Conservation (phyloP, 2,329 filamentous ascomycete genomes). For the Xylariales sp. region DNA sequence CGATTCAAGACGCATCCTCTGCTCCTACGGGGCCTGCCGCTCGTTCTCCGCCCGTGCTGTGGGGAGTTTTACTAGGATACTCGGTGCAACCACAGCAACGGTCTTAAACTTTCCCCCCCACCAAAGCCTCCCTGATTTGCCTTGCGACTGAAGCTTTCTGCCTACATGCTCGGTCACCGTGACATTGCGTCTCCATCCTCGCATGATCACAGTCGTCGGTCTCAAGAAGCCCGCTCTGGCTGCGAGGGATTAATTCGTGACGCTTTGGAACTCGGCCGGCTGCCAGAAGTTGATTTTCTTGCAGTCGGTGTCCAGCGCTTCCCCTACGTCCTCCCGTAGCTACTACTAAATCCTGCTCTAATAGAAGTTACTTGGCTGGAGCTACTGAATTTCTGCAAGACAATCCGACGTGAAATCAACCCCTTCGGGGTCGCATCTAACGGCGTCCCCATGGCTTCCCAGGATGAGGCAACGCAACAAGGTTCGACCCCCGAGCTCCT, state of each 20-base stretch:
- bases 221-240: background rate
- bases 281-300: slow-evolving; percentile 1
- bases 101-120: no score
- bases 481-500: slow-evolving; percentile 14
- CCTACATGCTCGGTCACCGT: background rate
- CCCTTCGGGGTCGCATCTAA: no score
- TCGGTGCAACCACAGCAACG: slow-evolving; percentile 8
- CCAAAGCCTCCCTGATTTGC: slow-evolving; percentile 5
- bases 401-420: no score
- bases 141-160: slow-evolving; percentile 5
- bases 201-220: background rate
- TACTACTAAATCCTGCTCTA: slow-evolving; percentile 6
- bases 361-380: background rate
- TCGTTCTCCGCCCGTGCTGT: no score
- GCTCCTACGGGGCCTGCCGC: no score
- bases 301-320: slow-evolving; percentile 3
- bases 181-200: background rate
- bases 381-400: no score
- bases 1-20: no score
- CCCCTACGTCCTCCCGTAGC: background rate
- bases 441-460: slow-evolving; percentile 20
- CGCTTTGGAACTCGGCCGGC: slow-evolving; percentile 1
- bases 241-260: background rate
- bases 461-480: slow-evolving; percentile 26
- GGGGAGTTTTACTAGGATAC: no score